These are phyloP conservation scores for Aspergillus oerlinghausenensis DNA, from an alignment of 2,329 filamentous ascomycete genomes.

Conservation along the genomic window DNA sequence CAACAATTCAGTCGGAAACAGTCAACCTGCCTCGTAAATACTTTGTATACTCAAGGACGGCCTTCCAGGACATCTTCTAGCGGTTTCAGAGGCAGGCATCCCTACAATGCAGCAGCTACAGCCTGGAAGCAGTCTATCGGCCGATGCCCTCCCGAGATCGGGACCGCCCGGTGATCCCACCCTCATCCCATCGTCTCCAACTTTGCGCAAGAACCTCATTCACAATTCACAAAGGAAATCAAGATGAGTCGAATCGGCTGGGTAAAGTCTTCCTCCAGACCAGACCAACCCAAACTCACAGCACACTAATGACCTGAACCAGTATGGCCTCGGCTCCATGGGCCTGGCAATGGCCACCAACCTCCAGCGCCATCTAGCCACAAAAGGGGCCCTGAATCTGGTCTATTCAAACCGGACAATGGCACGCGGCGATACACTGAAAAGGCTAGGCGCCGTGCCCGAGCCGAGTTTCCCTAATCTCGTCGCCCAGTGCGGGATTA, in stretches of 20 bases:
- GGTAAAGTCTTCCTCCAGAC: constrained; percentile 19
- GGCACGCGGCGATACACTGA: constrained; percentile 33
- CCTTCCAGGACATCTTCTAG: background rate
- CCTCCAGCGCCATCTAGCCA: constrained; percentile 37
- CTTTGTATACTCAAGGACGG: background rate
- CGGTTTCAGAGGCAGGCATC: no score
- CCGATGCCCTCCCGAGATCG: constrained; percentile 15
- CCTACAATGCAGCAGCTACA: background rate
- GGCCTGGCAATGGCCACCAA: constrained; percentile 43
- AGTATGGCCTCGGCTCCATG: constrained; percentile 45
- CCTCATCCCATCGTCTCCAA: background rate
- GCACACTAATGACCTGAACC: constrained; percentile 2
- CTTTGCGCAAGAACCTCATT: background rate
- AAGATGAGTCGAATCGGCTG: constrained; percentile 34
- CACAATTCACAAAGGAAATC: background rate
- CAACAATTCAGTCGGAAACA: background rate
- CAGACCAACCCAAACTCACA: background rate
- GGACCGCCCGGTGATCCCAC: constrained; percentile 12
- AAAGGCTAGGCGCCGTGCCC: constrained; percentile 31
- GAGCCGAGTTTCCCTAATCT: constrained; percentile 31
- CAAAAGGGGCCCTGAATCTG: constrained; percentile 28
- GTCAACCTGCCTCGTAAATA: background rate
- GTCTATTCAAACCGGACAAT: constrained; percentile 41
- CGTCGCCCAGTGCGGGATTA: constrained; percentile 34
- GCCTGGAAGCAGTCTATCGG: background rate